Base-by-base conservation (phyloP, 805 yeast species). In the Yamadazyma philogaea region DNA sequence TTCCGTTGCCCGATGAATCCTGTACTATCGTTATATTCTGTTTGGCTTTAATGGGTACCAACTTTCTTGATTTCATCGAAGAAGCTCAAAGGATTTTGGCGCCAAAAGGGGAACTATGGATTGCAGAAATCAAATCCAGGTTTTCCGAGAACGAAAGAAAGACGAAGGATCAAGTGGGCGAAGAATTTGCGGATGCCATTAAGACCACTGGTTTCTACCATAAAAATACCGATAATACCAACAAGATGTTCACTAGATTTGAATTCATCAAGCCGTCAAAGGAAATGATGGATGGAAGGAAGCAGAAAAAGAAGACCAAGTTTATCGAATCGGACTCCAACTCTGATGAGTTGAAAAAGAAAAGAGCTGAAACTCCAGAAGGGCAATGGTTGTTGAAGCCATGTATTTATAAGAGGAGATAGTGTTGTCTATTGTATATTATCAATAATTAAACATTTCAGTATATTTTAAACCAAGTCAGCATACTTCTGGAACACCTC, bases 1-100 rank as follows among this genome's bases (percentile, higher is more conserved):
- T 91, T 8, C 99, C 99, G 16, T 64, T 93, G 49, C 75, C 72
- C 1, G 88, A 89, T 58, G 75, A 75, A 41, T 83, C 93, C 1
- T 88, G 93, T 54, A 78, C 89, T 18, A 73, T 93, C 34, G 99
- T 87, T n/a, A 78, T 93, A 5, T 93, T 90, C 63, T 93, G 99
- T 63, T 72, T 93, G 38, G 93, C 98, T 0, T 70, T 93, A 45
- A 93, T 93, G 99, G 99, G 99, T 3, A 91, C 98, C 3, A 93
- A 93, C 59, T 89, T 91, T 59, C 68, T 90, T 47, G 98, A 93
- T 59, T 93, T 93, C 58, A 79, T 93, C 40, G 74, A 81, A 44
- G 99, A 93, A 60, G 98, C 96, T 0, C 75, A 85, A 57, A 74
- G 99, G 55, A 72, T 93, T 14, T 69, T 93, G 40, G 82, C 88